These are phyloP conservation scores for Colletotrichum melonis DNA, from an alignment of 2,329 filamentous ascomycete genomes.

Conservation along the genomic window DNA sequence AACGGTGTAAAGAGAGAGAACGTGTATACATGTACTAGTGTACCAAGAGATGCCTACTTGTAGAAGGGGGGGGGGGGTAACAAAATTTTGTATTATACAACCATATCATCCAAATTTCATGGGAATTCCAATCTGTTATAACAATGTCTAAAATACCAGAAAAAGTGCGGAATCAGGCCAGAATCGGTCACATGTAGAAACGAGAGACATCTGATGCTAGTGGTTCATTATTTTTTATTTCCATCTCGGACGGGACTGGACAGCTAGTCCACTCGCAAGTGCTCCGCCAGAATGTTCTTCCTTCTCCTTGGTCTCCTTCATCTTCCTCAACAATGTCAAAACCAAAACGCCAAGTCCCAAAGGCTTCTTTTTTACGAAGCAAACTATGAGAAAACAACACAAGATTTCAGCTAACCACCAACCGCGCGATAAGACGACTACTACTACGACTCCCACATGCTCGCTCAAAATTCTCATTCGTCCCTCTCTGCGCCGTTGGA, in stretches of 20 bases:
- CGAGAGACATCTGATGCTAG: background rate
- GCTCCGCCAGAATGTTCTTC: background rate
- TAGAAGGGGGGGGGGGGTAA: background rate
- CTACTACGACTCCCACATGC: background rate
- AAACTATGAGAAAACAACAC: background rate
- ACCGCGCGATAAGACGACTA: background rate
- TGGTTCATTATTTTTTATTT: background rate
- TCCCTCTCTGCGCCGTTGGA: slow-evolving; percentile 33
- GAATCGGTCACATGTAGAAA: no score
- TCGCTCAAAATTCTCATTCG: background rate
- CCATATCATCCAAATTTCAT: slow-evolving; percentile 20
- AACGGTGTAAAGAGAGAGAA: background rate
- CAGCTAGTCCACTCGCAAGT: background rate
- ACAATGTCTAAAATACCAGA: no score
- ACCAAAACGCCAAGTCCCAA: slow-evolving; percentile 14
- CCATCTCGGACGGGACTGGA: background rate
- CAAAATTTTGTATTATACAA: slow-evolving; percentile 31
- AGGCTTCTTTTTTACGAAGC: slow-evolving; percentile 13
- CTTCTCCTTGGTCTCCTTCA: background rate
- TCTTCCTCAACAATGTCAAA: background rate
- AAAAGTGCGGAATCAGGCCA: no score
- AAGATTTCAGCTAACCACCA: no score
- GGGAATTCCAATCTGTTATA: background rate
- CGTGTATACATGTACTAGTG: slow-evolving; percentile 28
- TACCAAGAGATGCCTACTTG: slow-evolving; percentile 24